Conservation (phyloP, 140 eudicot species). For the Bidens hawaiensis region DNA sequence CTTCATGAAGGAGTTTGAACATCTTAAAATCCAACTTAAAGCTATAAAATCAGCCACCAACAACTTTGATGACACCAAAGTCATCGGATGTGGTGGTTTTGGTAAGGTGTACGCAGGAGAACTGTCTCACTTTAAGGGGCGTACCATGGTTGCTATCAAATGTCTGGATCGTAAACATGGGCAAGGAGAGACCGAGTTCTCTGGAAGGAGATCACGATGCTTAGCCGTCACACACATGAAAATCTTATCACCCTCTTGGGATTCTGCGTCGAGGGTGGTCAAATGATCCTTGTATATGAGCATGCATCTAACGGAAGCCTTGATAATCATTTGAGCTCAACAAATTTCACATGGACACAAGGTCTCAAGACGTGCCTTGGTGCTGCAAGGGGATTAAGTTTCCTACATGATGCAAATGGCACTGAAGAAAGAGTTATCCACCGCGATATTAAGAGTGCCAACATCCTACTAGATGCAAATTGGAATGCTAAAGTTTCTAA, state of each 20-base stretch:
- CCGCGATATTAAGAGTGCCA: not conserved
- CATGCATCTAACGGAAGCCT: not conserved
- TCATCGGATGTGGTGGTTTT: too few species aligned
- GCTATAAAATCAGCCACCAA: too few species aligned
- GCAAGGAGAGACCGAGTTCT: not conserved
- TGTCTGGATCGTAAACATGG: not conserved
- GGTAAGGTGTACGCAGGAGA: too few species aligned
- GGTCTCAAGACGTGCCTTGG: slow-evolving; percentile 4
- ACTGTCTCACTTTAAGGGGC: too few species aligned
- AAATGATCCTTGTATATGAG: not conserved
- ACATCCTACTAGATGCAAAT: not conserved
- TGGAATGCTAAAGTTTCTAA: slow-evolving; percentile 10
- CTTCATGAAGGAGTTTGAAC: too few species aligned
- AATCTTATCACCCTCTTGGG: not conserved
- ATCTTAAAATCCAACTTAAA: too few species aligned
- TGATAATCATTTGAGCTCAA: not conserved
- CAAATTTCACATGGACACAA: not conserved
- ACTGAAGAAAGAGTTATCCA: slow-evolving; percentile 1
- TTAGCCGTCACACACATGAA: not conserved
- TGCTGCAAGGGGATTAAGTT: slow-evolving; percentile 3
- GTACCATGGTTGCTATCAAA: not conserved
- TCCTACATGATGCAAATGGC: slow-evolving; percentile 12
- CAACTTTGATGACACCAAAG: too few species aligned
- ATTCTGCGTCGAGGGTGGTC: not conserved
- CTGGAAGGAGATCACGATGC: not conserved